Evolutionary conservation across 768 basidiomycete genomes (phyloP).

Genomic region (Epithele typhae): DNA sequence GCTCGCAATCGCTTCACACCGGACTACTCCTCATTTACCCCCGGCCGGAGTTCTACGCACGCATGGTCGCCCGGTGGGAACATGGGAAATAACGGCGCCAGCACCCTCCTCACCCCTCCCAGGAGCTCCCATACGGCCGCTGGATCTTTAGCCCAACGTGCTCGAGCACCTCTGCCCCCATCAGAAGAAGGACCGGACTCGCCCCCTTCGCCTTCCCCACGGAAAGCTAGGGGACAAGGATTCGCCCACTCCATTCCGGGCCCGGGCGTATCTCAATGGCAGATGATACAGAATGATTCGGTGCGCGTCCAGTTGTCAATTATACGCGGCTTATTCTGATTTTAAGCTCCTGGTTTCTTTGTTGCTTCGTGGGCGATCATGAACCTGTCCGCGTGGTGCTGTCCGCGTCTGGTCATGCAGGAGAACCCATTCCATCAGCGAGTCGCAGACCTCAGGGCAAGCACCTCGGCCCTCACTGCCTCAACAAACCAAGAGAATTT

Average conservation of each 20-base stretch:
- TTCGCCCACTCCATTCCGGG: not conserved
- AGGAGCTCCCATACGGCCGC: slow-evolving; percentile 10
- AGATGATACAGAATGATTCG: slow-evolving; percentile 13
- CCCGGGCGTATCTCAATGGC: slow-evolving; percentile 4
- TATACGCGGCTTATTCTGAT: slow-evolving; percentile 1
- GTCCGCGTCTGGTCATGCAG: slow-evolving; percentile 1
- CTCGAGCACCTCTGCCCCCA: slow-evolving; percentile 3
- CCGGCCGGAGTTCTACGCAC: not conserved
- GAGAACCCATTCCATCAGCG: slow-evolving; percentile 16
- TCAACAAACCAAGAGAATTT: slow-evolving; percentile 5
- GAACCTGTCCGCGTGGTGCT: not conserved
- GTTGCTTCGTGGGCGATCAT: not conserved
- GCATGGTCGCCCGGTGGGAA: slow-evolving; percentile 9
- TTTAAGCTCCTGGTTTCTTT: slow-evolving; percentile 4
- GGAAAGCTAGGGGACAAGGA: slow-evolving; percentile 8
- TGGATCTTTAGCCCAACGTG: slow-evolving; percentile 1
- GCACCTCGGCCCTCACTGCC: not conserved
- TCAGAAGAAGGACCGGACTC: not conserved
- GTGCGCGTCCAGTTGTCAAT: slow-evolving; percentile 9
- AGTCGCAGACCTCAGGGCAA: not conserved
- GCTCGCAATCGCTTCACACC: too few relatives aligned
- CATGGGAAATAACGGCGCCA: slow-evolving; percentile 2
- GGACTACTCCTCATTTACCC: too few relatives aligned
- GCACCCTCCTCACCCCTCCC: slow-evolving; percentile 16
- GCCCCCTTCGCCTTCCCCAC: slow-evolving; percentile 4